Evolutionary conservation across 768 basidiomycete species (phyloP), one percentile per base, ranked within the genome.

Genomic region (Hemileccinum rubropunctum): DNA sequence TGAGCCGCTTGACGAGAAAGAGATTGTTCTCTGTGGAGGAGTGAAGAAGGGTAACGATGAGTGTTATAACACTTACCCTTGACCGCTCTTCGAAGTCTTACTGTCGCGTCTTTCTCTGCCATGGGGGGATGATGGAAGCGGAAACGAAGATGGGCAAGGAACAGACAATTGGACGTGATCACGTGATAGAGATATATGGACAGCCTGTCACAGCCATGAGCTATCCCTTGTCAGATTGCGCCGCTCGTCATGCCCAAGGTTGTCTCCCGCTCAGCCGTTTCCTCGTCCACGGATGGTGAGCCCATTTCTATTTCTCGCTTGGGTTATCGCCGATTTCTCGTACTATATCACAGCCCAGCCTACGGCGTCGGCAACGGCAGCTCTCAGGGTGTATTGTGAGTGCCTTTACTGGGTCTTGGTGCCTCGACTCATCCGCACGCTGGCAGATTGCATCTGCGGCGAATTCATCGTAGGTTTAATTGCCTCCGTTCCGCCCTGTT

Each of bases 1-100:
- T 77, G 57, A 98, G 84, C 32, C 95, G 81, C 72, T 84, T 88
- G 62, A 97, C 91, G 53, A 95, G 83, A 59, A 94, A 87, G 57
- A 97, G 82, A 71, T 95, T 95, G 73, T 95, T 95, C 73, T 95
- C 95, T 98, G 64, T 33, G 49, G 37, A 58, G 26, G 61, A 53
- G 59, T 56, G 36, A 68, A 50, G 30, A 23, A 37, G 7, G 30
- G 53, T 21, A 23, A 43, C 13, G 30, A 47, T 33, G 37, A 26
- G 36, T 18, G 37, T 10, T 26, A 42, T 39, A 13, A 41, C 27
- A 54, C 65, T 28, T 46, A 83, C 89, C 89, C 75, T 88, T 87
- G 47, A 91, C 88, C 45, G 89, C 89, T 61, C 86, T 80, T 50
- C 88, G 80, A 51, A 91, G 79, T 53, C 90, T 76, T 43, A 76